Evolutionary conservation across 2,329 filamentous ascomycete genomes (phyloP), one percentile per base, ranked within the genome.

Genomic region (Cladosporium sp.): DNA sequence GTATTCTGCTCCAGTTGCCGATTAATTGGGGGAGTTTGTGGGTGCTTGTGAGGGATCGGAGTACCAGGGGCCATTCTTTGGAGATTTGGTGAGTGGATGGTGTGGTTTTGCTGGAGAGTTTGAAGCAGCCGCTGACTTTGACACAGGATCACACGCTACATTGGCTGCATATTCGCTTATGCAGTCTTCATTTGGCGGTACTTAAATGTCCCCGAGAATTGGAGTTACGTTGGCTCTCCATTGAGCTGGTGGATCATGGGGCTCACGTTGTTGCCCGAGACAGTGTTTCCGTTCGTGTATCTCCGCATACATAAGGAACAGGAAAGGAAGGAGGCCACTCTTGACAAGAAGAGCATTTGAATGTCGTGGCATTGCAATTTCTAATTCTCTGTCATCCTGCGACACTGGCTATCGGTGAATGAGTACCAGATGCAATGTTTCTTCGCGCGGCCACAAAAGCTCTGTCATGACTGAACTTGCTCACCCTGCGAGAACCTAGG

Each of bases 111-210:
- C 4, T 46, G 12, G 23, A 44, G n/a, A 23, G 12, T 16, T 8
- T 29, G 49, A 2, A 52, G 23, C 6, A 52, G 23, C 6, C 5
- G 23, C 49, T 52, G 23, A 52, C 26, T 28, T 28, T 52, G 14
- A 28, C 23, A 21, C 28, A 79, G 77, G 77, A 68, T 79, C 7
- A 79, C 76, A 7, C 71, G 78, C 35, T 79, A 76, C 58, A 68
- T 79, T 12, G 78, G 78, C 1, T 79, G 77, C 52, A 75, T 75
- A 2, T 76, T 74, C 5, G 78, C 78, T 0, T 78, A 78, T 62
- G 70, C 74, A 14, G 75, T 79, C 4, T 79, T 80, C 66, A 72
- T 75, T 29, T 79, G 77, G 78, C 68, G 78, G 14, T 80, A 78
- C 52, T 62, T 77, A 55, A 80, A 79, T 64, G 71, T 73, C 7